Conservation (phyloP, 2,329 filamentous ascomycete genomes). For the Periconia sp. region DNA sequence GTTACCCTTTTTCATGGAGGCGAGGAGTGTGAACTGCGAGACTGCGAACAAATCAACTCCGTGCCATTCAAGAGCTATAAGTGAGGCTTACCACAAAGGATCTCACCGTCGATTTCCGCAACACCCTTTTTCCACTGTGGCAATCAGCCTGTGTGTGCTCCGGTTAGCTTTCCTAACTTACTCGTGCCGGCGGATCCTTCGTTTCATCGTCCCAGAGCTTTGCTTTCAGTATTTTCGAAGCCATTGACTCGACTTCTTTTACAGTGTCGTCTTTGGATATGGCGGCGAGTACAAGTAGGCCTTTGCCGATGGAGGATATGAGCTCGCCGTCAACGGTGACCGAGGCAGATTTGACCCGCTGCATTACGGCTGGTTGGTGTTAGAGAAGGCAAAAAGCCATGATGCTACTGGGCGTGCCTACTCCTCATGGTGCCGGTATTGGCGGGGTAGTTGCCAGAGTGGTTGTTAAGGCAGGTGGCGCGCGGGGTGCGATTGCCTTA, state of each 20-base stretch:
- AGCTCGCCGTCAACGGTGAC: conserved; percentile 92
- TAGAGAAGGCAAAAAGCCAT: too few relatives aligned
- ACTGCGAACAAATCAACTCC: conserved; percentile 62
- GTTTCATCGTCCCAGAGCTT: conserved; percentile 88
- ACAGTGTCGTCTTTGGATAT: conserved; percentile 88
- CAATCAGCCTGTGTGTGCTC: conserved; percentile 16
- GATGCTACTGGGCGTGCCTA: conserved; percentile 12
- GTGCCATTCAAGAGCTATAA: conserved; percentile 1
- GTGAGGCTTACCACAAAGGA: conserved; percentile 79
- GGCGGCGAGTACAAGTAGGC: conserved; percentile 88
- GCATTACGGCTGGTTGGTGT: conserved; percentile 74
- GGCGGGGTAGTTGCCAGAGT: conserved; percentile 14
- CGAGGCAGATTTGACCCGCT: conserved; percentile 92
- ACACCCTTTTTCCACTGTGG: conserved; percentile 87
- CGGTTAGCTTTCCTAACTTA: too few relatives aligned
- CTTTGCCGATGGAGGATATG: conserved; percentile 88
- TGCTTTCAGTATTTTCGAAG: conserved; percentile 85
- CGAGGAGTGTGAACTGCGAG: conserved; percentile 94
- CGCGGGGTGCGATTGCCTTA: neutral
- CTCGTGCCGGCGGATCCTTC: conserved; percentile 62
- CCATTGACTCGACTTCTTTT: conserved; percentile 84
- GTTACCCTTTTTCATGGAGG: conserved; percentile 91
- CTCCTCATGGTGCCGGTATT: conserved; percentile 25
- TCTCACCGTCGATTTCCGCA: conserved; percentile 84
- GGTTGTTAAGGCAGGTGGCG: conserved; percentile 8